Base-by-base conservation (phyloP, 2,329 filamentous ascomycete species). In the Hymenotorrendiella dingleyae region DNA sequence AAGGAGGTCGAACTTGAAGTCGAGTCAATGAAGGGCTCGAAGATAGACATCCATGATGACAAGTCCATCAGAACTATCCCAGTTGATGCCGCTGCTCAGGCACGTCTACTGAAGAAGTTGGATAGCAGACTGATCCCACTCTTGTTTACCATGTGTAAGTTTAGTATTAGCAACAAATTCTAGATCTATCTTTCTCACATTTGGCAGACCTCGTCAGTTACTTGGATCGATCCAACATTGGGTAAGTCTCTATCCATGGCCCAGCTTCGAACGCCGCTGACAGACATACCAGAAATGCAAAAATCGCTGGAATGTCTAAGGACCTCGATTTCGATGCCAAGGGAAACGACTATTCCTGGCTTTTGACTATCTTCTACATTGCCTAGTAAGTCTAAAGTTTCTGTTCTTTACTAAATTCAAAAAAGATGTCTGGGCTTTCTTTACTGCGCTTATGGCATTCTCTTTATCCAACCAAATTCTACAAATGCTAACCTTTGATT, bases 251-350 rank as follows among this genome's bases (percentile, higher is more conserved):
- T 10, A 8, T 10, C 14, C 29, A 10, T 14, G 9, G 16, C 14
- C 6, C 29, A 32, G 8, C 8, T 32, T 32, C 8, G 9, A 8
- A 10, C 14, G 7, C 7, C 14, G 14, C 10, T 14, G 8, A 21
- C n/a, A n/a, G n/a, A n/a, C n/a, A n/a, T n/a, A n/a, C n/a, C 35
- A 70, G 72, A 40, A 76, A 76, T 65, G 73, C 73, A 1, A 64
- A 67, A 48, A 73, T 74, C 33, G 71, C 73, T 2, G 73, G 73
- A 26, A 74, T 77, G 71, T 49, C 64, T 38, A 57, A 68, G 33
- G 70, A 73, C 22, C 64, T 79, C 12, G 42, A 67, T 9, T 61
- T 79, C 14, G 45, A 42, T 3, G 71, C 77, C 4, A 32, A 51
- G 12, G n/a, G n/a, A n/a, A n/a, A n/a, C n/a, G 51, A 54, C 49